These are phyloP conservation scores for Pueraria montana DNA, from an alignment of 306 rosid species.

Conservation along the genomic window DNA sequence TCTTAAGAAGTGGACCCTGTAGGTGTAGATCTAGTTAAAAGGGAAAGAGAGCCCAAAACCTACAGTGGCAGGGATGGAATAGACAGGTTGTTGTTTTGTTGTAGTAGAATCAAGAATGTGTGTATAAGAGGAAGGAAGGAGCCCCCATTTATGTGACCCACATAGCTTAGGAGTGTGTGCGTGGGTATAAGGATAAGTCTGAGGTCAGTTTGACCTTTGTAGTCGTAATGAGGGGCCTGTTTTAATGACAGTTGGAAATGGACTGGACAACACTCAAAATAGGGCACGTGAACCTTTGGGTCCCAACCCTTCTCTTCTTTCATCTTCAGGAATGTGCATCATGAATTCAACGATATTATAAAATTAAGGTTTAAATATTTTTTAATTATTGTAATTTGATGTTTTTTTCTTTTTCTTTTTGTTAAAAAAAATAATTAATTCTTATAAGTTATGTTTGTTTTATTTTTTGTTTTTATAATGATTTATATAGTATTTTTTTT, in stretches of 20 bases:
- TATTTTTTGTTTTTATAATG: no score
- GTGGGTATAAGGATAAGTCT: slow-evolving; percentile 45
- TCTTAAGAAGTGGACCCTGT: slow-evolving; percentile 29
- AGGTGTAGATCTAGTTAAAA: neutral
- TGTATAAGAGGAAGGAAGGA: no score
- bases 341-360: no score
- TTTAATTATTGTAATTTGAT: no score
- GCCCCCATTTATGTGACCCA: slow-evolving; percentile 9
- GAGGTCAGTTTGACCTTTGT: slow-evolving; percentile 54
- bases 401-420: no score
- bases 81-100: neutral
- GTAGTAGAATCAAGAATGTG: neutral
- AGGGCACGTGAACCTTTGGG: slow-evolving; percentile 70
- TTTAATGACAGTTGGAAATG: slow-evolving; percentile 62
- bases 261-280: slow-evolving; percentile 57
- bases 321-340: no score
- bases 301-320: slow-evolving; percentile 44
- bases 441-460: no score
- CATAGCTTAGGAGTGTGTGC: neutral
- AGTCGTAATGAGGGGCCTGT: slow-evolving; percentile 38
- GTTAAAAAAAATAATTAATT: no score
- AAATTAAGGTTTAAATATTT: no score
- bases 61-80: no score
- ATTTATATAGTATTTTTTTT: no score
- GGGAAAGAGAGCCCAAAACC: neutral